Evolutionary conservation across 2,329 filamentous ascomycete genomes (phyloP).

Genomic region (Claviceps humidiphila): DNA sequence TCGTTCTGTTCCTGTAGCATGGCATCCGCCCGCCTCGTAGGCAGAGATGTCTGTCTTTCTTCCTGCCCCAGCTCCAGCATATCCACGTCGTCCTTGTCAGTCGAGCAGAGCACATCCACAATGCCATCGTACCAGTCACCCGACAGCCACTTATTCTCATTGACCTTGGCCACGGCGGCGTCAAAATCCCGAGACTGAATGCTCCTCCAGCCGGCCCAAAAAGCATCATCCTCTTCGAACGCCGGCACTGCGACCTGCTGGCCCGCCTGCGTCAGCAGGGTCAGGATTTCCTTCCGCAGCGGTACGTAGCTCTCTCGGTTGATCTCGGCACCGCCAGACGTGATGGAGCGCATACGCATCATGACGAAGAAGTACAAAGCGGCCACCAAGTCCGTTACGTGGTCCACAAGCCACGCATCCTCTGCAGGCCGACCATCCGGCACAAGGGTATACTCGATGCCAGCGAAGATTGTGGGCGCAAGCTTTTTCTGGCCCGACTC

Average conservation of each 20-base stretch:
- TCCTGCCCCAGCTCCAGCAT: conserved; percentile 19
- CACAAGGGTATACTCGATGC: conserved; percentile 45
- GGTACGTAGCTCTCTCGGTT: conserved; percentile 32
- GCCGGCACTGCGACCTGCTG: conserved; percentile 24
- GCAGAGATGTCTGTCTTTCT: conserved; percentile 19
- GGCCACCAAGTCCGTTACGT: conserved; percentile 42
- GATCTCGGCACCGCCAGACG: conserved; percentile 23
- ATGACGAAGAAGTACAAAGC: conserved; percentile 49
- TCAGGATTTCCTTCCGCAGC: conserved; percentile 32
- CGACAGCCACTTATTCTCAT: conserved; percentile 41
- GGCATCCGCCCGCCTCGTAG: conserved; percentile 41
- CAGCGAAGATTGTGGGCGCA: conserved; percentile 61
- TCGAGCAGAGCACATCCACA: conserved; percentile 34
- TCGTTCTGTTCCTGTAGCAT: conserved; percentile 69
- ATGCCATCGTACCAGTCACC: conserved; percentile 52
- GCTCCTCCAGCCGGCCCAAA: conserved; percentile 39
- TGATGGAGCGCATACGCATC: conserved; percentile 31
- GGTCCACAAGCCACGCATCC: conserved; percentile 34
- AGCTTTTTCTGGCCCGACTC: conserved; percentile 47
- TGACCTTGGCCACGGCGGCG: conserved; percentile 44
- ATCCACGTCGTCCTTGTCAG: conserved; percentile 22
- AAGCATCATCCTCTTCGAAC: conserved; percentile 30
- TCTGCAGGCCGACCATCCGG: conserved; percentile 30
- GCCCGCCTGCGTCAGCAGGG: conserved; percentile 27
- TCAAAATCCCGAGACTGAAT: conserved; percentile 44